These are phyloP conservation scores for Hymenoscyphus occultus DNA, from an alignment of 2,329 filamentous ascomycete genomes.

Conservation along the genomic window DNA sequence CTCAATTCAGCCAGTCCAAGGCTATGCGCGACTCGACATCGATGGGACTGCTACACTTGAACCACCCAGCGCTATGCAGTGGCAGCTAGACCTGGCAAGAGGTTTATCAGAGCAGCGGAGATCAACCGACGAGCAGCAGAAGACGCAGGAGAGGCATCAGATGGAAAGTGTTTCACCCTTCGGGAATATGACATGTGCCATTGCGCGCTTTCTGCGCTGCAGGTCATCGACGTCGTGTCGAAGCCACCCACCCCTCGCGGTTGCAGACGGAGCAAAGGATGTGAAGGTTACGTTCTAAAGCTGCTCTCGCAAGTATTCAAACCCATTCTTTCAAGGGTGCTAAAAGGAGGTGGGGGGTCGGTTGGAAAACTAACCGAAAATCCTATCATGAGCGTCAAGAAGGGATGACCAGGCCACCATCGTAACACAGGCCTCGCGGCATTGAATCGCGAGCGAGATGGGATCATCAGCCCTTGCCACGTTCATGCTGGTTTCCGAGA, in stretches of 20 bases:
- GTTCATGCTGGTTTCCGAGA: slow-evolving; percentile 18
- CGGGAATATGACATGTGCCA: slow-evolving; percentile 19
- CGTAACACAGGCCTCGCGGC: slow-evolving; percentile 3
- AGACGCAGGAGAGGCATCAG: slow-evolving; percentile 16
- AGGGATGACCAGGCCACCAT: slow-evolving; percentile 1
- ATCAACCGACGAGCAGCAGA: slow-evolving; percentile 14
- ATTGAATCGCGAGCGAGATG: slow-evolving; percentile 12
- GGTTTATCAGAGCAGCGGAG: slow-evolving; percentile 14
- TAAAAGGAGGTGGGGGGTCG: slow-evolving; percentile 3
- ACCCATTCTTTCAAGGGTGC: neutral
- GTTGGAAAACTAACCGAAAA: neutral
- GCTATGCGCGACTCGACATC: slow-evolving; percentile 16
- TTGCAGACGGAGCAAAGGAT: slow-evolving; percentile 3
- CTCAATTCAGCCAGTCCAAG: slow-evolving; percentile 25
- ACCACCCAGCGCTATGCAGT: slow-evolving; percentile 18
- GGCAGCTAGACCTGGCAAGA: slow-evolving; percentile 15
- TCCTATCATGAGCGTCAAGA: slow-evolving; percentile 2
- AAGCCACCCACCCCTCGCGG: neutral
- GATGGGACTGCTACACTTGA: slow-evolving; percentile 25
- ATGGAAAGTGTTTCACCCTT: slow-evolving; percentile 26
- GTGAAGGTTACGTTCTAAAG: neutral
- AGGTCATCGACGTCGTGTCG: slow-evolving; percentile 26
- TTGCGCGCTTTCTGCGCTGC: slow-evolving; percentile 24
- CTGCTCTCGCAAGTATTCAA: neutral
- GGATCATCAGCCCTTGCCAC: slow-evolving; percentile 27